Base-by-base conservation (phyloP, 139 green algal genomes). In the Closterium sp. region DNA sequence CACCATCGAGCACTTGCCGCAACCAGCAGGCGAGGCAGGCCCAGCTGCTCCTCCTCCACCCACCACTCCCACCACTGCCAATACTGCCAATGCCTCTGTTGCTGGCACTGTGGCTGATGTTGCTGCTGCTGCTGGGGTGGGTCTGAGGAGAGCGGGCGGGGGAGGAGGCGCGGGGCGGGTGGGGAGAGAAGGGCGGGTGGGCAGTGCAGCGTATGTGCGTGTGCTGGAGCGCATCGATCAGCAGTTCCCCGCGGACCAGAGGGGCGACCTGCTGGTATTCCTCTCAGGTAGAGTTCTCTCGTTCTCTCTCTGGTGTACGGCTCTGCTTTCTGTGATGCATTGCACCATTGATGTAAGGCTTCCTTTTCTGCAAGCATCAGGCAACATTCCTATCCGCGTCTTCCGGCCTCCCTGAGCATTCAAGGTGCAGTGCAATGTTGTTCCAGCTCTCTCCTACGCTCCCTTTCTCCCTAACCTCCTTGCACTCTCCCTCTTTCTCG, bases 261-360 rank as follows among this genome's bases (percentile, higher is more conserved):
- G 91, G 24, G 97, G 96, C 21, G 97, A 97, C 30, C 91, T 98
- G 22, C 95, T 98, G 2, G 94, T 98, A 9, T 98, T 98, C 92
- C 92, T 98, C 32, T 70, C 30, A 22, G 91, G 91, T 93, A 13
- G 62, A 24, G 38, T 50, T 50, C 38, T 50, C 38, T 50, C 38
- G 38, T 50, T 7, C 38, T 50, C 38, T 50, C 38, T 50, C 38
- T 50, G 38, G 38, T 50, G 38, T 9, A 50, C 7, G 38, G 38
- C 38, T 50, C 13, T 50, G 38, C 38, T 50, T 50, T 50, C 38
- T 50, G 38, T 50, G 13, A 50, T 50, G 38, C 38, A 50, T 50
- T 50, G 38, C 38, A 50, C 38, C 38, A 50, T 50, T 13, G 38
- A 9, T 50, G 38, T 50, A 50, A 50, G 4, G 38, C 84, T 29